Evolutionary conservation across 2,329 filamentous ascomycete species (phyloP).

Genomic region (Ascocoryne sarcoides): DNA sequence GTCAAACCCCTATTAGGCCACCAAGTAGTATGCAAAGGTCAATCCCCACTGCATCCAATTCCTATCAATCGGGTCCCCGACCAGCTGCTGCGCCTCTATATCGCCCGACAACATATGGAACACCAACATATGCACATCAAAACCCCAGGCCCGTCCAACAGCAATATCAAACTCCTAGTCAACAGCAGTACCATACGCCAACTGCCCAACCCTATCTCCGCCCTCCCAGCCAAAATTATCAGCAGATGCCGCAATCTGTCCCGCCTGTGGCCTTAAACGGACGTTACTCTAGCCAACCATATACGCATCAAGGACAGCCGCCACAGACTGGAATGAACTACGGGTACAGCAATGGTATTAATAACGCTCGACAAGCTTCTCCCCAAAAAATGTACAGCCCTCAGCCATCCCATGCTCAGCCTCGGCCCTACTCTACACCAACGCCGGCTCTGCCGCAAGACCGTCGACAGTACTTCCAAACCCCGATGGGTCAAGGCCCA

Average conservation of each 20-base stretch:
- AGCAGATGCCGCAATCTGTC: conserved; percentile 18
- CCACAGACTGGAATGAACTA: conserved; percentile 24
- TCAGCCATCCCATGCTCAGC: conserved; percentile 15
- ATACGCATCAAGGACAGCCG: conserved; percentile 20
- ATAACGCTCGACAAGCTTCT: conserved; percentile 22
- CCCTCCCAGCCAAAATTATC: conserved; percentile 17
- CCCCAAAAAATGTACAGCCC: conserved; percentile 26
- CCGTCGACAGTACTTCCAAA: conserved; percentile 18
- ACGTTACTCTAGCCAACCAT: conserved; percentile 22
- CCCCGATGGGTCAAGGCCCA: conserved; percentile 11
- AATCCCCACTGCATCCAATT: conserved; percentile 20
- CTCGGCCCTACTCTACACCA: conserved; percentile 19
- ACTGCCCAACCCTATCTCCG: conserved; percentile 18
- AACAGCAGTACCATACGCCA: conserved; percentile 17
- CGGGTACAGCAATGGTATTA: conserved; percentile 18
- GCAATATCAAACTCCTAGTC: conserved; percentile 17
- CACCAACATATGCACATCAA: conserved; percentile 25
- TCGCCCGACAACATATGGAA: conserved; percentile 22
- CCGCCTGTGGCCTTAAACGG: conserved; percentile 18
- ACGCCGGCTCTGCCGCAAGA: conserved; percentile 18
- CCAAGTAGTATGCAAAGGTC: conserved; percentile 22
- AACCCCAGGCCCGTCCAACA: conserved; percentile 21
- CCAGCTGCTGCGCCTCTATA: conserved; percentile 22
- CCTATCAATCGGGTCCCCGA: conserved; percentile 19
- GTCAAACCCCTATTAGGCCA: conserved; percentile 25